Percentiles rank a stretch among this genome's conserved stretches.
phyloP scores from a whole-genome alignment of 768 basidiomycete species.

The Termitomyces titanicus region DNA sequence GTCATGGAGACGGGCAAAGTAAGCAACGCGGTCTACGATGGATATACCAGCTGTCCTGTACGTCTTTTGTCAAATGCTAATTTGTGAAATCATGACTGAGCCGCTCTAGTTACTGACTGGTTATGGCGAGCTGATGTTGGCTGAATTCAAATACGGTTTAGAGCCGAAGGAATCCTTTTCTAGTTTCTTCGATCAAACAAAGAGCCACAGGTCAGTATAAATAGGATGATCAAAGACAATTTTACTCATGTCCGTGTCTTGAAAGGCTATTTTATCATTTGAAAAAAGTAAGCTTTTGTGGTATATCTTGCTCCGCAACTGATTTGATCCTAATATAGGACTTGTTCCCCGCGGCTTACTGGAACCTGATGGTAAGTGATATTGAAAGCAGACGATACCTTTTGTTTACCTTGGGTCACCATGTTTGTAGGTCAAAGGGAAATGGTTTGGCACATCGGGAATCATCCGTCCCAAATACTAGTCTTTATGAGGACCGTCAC shows the following conservation, averaged over 20 bases:
- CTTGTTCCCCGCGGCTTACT: slow-evolving; percentile 75
- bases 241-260: not conserved
- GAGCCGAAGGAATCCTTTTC: slow-evolving; percentile 86
- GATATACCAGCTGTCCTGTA: slow-evolving; percentile 87
- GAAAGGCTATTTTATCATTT: slow-evolving; percentile 77
- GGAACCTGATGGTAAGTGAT: slow-evolving; percentile 61
- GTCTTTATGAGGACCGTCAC: not conserved
- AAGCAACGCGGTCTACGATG: slow-evolving; percentile 73
- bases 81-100: slow-evolving; percentile 1
- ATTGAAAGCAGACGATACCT: not conserved
- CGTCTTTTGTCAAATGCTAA: slow-evolving; percentile 22
- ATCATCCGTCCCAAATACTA: slow-evolving; percentile 27
- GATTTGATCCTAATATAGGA: slow-evolving; percentile 31
- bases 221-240: not conserved
- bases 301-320: not conserved
- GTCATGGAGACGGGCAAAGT: slow-evolving; percentile 71
- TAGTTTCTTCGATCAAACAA: slow-evolving; percentile 66
- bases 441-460: slow-evolving; percentile 41
- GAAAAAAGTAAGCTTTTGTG: slow-evolving; percentile 59
- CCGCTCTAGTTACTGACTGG: slow-evolving; percentile 65
- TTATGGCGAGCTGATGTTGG: slow-evolving; percentile 79
- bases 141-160: slow-evolving; percentile 92
- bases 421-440: slow-evolving; percentile 33
- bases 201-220: slow-evolving; percentile 58
- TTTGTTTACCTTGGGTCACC: slow-evolving; percentile 10